Base-by-base conservation (phyloP, 768 basidiomycete genomes). In the Mycena maculata region DNA sequence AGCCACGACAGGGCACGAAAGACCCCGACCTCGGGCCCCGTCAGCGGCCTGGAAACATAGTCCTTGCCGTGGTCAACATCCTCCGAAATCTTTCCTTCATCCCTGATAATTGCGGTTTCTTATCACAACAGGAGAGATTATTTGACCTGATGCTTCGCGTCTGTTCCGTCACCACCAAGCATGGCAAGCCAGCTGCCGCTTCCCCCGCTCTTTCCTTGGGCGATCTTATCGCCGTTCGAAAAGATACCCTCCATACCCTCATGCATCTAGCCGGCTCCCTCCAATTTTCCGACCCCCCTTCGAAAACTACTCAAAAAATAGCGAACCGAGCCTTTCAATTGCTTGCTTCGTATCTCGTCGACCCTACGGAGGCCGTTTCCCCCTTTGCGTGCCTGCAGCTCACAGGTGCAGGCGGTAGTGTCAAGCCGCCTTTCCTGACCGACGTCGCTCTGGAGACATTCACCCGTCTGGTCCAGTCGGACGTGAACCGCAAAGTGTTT, bases 361-460 rank as follows among this genome's bases (percentile, higher is more conserved):
- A 95, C 74, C 84, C 88, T 11, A 71, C 83, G 38, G 90, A 95
- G 69, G 83, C 89, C 36, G 76, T 92, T 50, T 83, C 90, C 31
- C 93, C 93, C 2, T 80, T 85, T 28, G 83, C 85, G 27, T 84
- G 81, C 67, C 77, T 90, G n/a, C 85, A 92, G 70, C 78, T 86
- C 39, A 78, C 79, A 55, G 88, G 88, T 7, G 74, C 79, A 50
- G 81, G 67, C 38, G 78, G 79, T 30, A 78, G n/a, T 60, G 74
- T 80, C 27, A 87, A 82, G 63, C 91, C 92, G 23, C 88, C 91
- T 0, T 76, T 83, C 27, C 81, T 90, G 39, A 83, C 88, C 10
- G 93, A 96, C 71, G 79, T 87, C 33, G 93, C 94, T n/a, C 82
- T 98, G 56, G 93, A 97, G 66, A 88, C 90, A 3, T 92, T 96